A percentile compares a stretch with the other conserved stretches of the same genome.
phyloP scores from a whole-genome alignment of 2,329 filamentous ascomycete genomes.

The Apiospora kogelbergensis region DNA sequence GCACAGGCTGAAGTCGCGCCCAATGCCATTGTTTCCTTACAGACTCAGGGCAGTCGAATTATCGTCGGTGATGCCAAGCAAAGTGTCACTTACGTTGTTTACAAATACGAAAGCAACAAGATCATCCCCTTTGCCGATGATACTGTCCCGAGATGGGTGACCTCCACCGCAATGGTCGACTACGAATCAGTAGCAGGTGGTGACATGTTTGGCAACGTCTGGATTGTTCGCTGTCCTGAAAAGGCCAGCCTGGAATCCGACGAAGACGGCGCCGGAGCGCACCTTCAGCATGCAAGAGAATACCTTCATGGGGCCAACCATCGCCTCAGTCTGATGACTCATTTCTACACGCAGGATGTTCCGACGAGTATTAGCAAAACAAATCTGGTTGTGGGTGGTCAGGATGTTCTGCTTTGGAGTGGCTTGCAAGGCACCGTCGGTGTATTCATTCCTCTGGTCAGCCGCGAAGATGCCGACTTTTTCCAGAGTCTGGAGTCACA shows the following conservation, averaged over 20 bases:
- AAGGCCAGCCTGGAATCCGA: constrained; percentile 89
- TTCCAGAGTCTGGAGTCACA: constrained; percentile 93
- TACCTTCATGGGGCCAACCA: constrained; percentile 91
- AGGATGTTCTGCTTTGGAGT: constrained; percentile 89
- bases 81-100: constrained; percentile 87
- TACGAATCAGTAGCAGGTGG: constrained; percentile 94
- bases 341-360: constrained; percentile 90
- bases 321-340: constrained; percentile 79
- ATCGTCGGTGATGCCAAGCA: constrained; percentile 88
- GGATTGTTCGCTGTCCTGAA: constrained; percentile 82
- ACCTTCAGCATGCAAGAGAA: constrained; percentile 84
- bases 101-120: constrained; percentile 88
- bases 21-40: constrained; percentile 82
- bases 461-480: constrained; percentile 93
- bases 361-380: constrained; percentile 89
- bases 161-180: constrained; percentile 89
- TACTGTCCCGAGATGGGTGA: constrained; percentile 85
- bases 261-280: constrained; percentile 85
- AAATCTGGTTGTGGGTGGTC: constrained; percentile 84
- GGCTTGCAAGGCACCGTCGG: constrained; percentile 94
- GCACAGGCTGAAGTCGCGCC: constrained; percentile 77
- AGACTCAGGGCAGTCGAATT: constrained; percentile 88
- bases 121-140: constrained; percentile 94
- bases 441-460: constrained; percentile 87
- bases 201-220: constrained; percentile 97